phyloP scores from a whole-genome alignment of 2,329 filamentous ascomycete species.

The Botrytis aclada region DNA sequence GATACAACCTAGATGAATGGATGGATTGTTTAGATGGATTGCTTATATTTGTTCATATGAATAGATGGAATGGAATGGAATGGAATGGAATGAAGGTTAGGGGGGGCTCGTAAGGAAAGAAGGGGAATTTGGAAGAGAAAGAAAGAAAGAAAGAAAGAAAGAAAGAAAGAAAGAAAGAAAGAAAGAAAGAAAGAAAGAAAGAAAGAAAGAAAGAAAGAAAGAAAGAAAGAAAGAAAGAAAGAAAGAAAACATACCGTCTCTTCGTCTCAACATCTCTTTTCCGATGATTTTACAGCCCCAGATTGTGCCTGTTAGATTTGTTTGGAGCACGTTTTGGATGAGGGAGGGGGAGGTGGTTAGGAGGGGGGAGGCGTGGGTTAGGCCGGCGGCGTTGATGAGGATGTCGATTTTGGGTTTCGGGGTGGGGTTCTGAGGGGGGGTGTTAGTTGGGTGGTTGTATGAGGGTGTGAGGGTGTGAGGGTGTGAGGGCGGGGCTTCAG shows the following conservation, averaged over 20 bases:
- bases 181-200: too few relatives aligned
- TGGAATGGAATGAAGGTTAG: too few relatives aligned
- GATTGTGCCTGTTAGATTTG: slow-evolving; percentile 68
- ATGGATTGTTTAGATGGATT: neutral
- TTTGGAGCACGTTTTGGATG: slow-evolving; percentile 59
- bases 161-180: too few relatives aligned
- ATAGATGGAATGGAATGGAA: too few relatives aligned
- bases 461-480: too few relatives aligned
- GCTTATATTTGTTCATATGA: too few relatives aligned
- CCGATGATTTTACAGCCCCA: slow-evolving; percentile 55
- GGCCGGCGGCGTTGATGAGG: slow-evolving; percentile 77
- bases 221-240: neutral
- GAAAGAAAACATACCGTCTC: slow-evolving; percentile 28
- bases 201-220: neutral
- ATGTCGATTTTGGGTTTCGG: slow-evolving; percentile 45
- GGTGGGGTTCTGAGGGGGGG: neutral
- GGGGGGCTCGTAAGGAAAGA: too few relatives aligned
- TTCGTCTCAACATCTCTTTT: slow-evolving; percentile 46
- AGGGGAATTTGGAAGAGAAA: too few relatives aligned
- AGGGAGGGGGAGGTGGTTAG: slow-evolving; percentile 49
- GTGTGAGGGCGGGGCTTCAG: too few relatives aligned
- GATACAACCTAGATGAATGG: slow-evolving; percentile 61
- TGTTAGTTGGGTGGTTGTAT: neutral
- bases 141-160: too few relatives aligned
- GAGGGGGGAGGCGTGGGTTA: slow-evolving; percentile 65